A percentile compares a stretch with the other conserved stretches of the same genome.
phyloP scores from a whole-genome alignment of 2,329 filamentous ascomycete species.

The Daldinia eschscholtzii region DNA sequence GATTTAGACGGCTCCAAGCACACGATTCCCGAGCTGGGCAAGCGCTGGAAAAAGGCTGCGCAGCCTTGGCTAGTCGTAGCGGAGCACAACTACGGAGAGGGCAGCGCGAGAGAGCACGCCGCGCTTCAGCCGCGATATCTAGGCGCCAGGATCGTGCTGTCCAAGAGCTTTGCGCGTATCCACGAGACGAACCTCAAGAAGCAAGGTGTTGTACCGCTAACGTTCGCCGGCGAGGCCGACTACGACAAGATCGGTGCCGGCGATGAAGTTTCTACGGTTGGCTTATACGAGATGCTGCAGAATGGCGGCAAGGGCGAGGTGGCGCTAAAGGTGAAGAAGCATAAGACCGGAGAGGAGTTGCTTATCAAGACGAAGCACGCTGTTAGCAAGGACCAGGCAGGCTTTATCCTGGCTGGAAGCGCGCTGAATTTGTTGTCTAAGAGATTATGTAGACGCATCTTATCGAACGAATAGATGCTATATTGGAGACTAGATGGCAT shows the following conservation, averaged over 20 bases:
- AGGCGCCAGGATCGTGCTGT: constrained; percentile 83
- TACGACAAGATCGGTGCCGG: constrained; percentile 87
- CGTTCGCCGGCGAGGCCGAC: constrained; percentile 88
- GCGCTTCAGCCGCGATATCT: constrained; percentile 92
- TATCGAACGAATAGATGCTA: not conserved
- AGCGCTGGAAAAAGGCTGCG: constrained; percentile 81
- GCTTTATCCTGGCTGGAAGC: constrained; percentile 92
- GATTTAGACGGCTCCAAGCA: constrained; percentile 81
- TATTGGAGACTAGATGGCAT: not conserved
- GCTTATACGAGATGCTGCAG: constrained; percentile 83
- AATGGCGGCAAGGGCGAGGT: constrained; percentile 84
- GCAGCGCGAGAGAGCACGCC: constrained; percentile 88
- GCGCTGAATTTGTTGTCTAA: constrained; percentile 90
- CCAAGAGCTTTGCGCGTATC: constrained; percentile 91
- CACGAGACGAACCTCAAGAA: constrained; percentile 98
- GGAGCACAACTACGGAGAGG: constrained; percentile 97
- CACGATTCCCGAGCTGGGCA: constrained; percentile 89
- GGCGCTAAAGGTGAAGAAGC: constrained; percentile 73
- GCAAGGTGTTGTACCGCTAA: constrained; percentile 95
- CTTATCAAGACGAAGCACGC: constrained; percentile 86
- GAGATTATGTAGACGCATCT: constrained; percentile 45
- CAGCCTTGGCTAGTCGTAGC: constrained; percentile 93
- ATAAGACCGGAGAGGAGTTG: constrained; percentile 71
- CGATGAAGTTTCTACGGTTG: constrained; percentile 85
- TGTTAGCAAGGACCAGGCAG: constrained; percentile 88